Conservation (phyloP, 108 stramenopile species). For the Conticribra weissflogii region DNA sequence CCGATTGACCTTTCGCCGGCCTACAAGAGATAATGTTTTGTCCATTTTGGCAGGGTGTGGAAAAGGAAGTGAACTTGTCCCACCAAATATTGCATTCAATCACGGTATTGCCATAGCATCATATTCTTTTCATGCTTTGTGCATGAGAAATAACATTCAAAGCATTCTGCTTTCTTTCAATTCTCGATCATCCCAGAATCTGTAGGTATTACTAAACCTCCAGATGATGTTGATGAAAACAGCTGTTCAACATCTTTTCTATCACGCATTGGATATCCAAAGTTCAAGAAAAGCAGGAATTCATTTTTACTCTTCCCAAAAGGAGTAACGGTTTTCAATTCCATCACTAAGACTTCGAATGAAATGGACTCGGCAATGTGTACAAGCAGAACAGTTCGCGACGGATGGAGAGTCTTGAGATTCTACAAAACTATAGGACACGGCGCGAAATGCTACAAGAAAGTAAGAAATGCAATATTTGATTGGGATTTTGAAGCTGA, state of each 20-base stretch:
- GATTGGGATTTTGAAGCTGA: slow-evolving; percentile 37
- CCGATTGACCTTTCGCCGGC: slow-evolving; percentile 12
- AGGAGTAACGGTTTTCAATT: neutral
- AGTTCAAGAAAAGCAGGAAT: neutral
- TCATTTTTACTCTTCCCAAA: neutral
- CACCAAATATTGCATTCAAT: slow-evolving; percentile 5
- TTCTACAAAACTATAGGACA: slow-evolving; percentile 29
- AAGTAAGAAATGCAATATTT: slow-evolving; percentile 18
- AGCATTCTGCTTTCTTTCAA: neutral
- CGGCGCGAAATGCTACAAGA: slow-evolving; percentile 30
- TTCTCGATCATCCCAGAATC: slow-evolving; percentile 5
- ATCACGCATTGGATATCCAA: slow-evolving; percentile 9
- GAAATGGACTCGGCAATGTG: slow-evolving; percentile 2
- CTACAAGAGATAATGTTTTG: slow-evolving; percentile 21
- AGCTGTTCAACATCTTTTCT: neutral
- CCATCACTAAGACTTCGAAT: neutral
- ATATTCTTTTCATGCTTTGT: slow-evolving; percentile 1
- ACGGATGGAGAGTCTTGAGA: slow-evolving; percentile 43
- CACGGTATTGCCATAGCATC: slow-evolving; percentile 1
- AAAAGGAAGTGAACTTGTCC: neutral
- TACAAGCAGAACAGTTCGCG: slow-evolving; percentile 1
- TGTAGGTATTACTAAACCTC: slow-evolving; percentile 29
- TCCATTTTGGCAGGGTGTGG: slow-evolving; percentile 9
- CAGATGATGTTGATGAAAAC: neutral
- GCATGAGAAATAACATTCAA: neutral